A percentile compares a stretch with the other conserved stretches of the same genome.
Evolutionary conservation across 1,139 yeast genomes (phyloP).

Genomic region (Saccharomyces pastorianus): DNA sequence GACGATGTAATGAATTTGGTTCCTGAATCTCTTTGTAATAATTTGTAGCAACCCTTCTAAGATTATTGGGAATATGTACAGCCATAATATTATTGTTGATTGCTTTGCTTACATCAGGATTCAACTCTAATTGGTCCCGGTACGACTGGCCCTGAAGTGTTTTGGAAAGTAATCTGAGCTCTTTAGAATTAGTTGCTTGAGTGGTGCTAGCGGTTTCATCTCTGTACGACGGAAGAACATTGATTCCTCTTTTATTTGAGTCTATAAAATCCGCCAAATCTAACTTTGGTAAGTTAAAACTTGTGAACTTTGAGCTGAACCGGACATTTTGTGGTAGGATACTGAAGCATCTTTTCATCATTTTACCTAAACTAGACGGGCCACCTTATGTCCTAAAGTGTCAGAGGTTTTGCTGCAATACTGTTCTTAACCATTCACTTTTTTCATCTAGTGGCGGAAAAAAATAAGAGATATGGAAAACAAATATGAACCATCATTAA

Average conservation of each 20-base stretch:
- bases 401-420: background rate
- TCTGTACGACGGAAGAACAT: constrained; percentile 26
- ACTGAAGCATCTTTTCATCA: background rate
- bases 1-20: constrained; percentile 41
- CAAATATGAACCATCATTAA: background rate
- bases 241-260: constrained; percentile 26
- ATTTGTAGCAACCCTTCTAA: constrained; percentile 49
- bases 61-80: constrained; percentile 45
- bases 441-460: background rate
- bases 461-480: background rate
- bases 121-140: constrained; percentile 37
- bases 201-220: constrained; percentile 19
- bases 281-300: background rate
- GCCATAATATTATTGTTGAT: constrained; percentile 55
- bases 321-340: background rate
- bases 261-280: background rate
- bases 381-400: background rate
- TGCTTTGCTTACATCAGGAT: constrained; percentile 44
- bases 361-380: background rate
- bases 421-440: background rate
- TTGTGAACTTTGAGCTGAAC: background rate
- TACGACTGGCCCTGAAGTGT: constrained; percentile 31
- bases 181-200: constrained; percentile 26
- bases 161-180: constrained; percentile 30
- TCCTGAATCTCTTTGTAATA: constrained; percentile 44